Percentiles rank a stretch among this genome's conserved stretches.
These are phyloP conservation scores for Yamadazyma blattariae DNA, from an alignment of 1,139 yeast genomes.

Conservation along the genomic window DNA sequence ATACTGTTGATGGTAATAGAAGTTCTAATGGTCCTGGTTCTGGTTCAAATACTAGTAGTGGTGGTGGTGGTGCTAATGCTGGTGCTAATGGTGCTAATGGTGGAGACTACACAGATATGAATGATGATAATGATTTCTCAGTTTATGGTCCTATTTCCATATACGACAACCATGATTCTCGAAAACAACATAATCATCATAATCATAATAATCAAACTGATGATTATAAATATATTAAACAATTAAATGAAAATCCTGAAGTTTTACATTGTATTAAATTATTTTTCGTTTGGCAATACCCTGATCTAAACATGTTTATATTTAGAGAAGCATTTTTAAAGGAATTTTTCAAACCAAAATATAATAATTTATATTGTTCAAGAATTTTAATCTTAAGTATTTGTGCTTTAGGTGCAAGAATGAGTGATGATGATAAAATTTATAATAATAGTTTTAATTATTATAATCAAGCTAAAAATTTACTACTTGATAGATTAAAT, in stretches of 20 bases:
- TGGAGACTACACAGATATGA: too few species aligned
- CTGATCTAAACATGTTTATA: constrained; percentile 60
- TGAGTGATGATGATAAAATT: constrained; percentile 43
- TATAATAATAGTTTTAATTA: constrained; percentile 37
- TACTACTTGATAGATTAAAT: constrained; percentile 39
- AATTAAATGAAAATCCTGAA: constrained; percentile 37
- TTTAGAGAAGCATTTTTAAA: constrained; percentile 63
- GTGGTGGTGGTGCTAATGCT: too few species aligned
- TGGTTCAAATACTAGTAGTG: too few species aligned
- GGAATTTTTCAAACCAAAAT: constrained; percentile 52
- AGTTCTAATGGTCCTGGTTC: constrained; percentile 2
- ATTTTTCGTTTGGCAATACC: constrained; percentile 65
- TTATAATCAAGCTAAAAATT: constrained; percentile 44
- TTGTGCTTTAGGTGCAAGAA: constrained; percentile 55
- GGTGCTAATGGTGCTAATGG: too few species aligned
- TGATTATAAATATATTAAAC: constrained; percentile 22
- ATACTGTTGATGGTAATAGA: constrained; percentile 5
- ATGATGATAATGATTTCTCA: constrained; percentile 22
- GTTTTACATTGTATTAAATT: constrained; percentile 50
- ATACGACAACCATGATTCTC: constrained; percentile 34
- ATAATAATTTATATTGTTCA: constrained; percentile 49
- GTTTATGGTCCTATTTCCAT: constrained; percentile 54
- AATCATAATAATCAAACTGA: constrained; percentile 18
- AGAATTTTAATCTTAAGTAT: constrained; percentile 50
- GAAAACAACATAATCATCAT: constrained; percentile 18